Conservation (phyloP, 495 filamentous ascomycete species). For the Penicillium coffeae region DNA sequence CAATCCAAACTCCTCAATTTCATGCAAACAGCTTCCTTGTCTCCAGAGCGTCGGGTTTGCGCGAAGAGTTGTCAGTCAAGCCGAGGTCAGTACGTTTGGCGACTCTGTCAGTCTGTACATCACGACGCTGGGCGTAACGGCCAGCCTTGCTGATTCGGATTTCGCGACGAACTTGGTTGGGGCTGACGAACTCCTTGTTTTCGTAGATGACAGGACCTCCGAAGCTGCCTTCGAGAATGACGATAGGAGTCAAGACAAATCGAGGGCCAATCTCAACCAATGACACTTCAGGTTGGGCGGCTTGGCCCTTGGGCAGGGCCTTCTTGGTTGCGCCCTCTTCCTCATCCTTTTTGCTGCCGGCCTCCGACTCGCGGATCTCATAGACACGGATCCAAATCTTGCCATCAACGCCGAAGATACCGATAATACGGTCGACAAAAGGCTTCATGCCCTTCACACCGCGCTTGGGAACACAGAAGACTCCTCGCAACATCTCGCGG, state of each 20-base stretch:
- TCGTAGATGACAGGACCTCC: slow-evolving; percentile 97
- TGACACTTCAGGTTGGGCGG: slow-evolving; percentile 61
- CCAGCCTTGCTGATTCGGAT: slow-evolving; percentile 69
- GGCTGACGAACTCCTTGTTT: slow-evolving; percentile 96
- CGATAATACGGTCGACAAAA: slow-evolving; percentile 92
- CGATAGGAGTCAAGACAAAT: slow-evolving; percentile 92
- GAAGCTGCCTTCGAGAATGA: slow-evolving; percentile 93
- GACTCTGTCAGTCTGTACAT: slow-evolving; percentile 66
- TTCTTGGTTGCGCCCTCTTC: slow-evolving; percentile 30
- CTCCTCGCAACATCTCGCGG: slow-evolving; percentile 77
- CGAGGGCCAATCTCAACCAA: slow-evolving; percentile 93
- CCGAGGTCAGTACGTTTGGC: slow-evolving; percentile 74
- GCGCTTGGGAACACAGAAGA: slow-evolving; percentile 86
- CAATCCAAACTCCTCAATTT: slow-evolving; percentile 17
- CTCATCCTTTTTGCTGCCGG: slow-evolving; percentile 31
- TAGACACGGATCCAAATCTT: slow-evolving; percentile 97
- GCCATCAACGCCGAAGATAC: slow-evolving; percentile 86
- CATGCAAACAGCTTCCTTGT: slow-evolving; percentile 77
- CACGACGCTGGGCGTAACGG: slow-evolving; percentile 67
- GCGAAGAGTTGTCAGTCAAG: slow-evolving; percentile 60
- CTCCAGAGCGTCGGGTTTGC: slow-evolving; percentile 69
- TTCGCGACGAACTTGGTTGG: slow-evolving; percentile 88
- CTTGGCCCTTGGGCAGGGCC: slow-evolving; percentile 32
- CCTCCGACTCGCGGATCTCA: slow-evolving; percentile 84
- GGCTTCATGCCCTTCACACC: slow-evolving; percentile 85